Base-by-base conservation (phyloP, 805 yeast species). In the Candida xyloterini region DNA sequence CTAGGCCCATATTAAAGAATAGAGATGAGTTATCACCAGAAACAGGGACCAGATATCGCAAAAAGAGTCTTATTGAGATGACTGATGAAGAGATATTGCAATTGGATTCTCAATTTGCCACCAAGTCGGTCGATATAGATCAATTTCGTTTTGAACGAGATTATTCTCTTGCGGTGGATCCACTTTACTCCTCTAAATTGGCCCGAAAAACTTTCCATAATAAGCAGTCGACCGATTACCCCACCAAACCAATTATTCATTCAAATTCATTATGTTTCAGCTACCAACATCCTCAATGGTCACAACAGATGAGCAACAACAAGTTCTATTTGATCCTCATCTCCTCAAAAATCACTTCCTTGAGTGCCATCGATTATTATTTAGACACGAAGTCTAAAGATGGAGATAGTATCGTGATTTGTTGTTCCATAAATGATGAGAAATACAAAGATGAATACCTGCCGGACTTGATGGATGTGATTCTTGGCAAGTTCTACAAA, bases 321-420 rank as follows among this genome's bases (percentile, higher is more conserved):
- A 56, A 51, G 35, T 55, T 45, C 29, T 54, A 56, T 42, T 40
- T 84, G 44, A 74, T 79, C 10, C 76, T 81, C 50, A 68, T 85
- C 29, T 70, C 80, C 40, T 87, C 84, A 5, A 66, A 86, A 41
- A 68, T 66, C 33, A 84, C 81, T 59, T 81, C 93, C 0, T 79
- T 90, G 84, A 82, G 79, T 21, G 78, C 86, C 1, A 60, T 85
- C 13, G 91, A 84, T 56, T 85, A 81, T 73, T 66, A 76, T 8
- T 53, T 82, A 13, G 65, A 66, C 28, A 65, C 68, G 30, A 59
- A 79, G 7, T 63, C 78, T 6, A 73, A 71, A 40, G 63, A 78
- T 51, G 85, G 88, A 10, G 95, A 85, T 58, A 71, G 75, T 28
- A 59, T 85, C 3, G 74, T 85, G 1, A 68, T 85, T 2, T 56